phyloP scores from a whole-genome alignment of 495 filamentous ascomycete genomes.

The Glonium stellatum region DNA sequence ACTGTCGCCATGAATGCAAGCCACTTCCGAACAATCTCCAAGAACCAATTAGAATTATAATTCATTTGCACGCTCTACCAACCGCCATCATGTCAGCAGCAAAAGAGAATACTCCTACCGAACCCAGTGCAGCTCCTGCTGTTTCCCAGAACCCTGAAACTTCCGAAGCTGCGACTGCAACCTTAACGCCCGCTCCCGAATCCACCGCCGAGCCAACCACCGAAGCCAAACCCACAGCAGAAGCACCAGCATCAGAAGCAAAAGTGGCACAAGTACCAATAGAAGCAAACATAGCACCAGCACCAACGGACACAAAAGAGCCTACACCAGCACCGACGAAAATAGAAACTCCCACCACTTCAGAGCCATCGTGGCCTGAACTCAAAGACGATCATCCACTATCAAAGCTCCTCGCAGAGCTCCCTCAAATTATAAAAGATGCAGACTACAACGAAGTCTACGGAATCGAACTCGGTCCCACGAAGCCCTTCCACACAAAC shows the following conservation, averaged over 20 bases:
- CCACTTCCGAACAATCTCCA: conserved; percentile 4
- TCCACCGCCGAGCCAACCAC: background rate
- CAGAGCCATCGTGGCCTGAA: conserved; percentile 23
- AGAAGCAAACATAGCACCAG: too few species aligned
- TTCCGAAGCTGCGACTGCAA: background rate
- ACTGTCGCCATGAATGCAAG: background rate
- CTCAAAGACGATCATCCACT: conserved; percentile 26
- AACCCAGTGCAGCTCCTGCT: background rate
- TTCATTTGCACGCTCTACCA: background rate
- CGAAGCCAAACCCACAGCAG: background rate
- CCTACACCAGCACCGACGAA: background rate
- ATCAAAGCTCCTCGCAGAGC: conserved; percentile 19
- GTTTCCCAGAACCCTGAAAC: background rate
- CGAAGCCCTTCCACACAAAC: conserved; percentile 59
- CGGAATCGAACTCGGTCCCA: conserved; percentile 53
- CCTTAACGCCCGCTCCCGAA: too few species aligned
- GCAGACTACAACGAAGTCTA: conserved; percentile 65
- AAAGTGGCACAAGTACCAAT: background rate
- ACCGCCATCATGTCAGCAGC: background rate
- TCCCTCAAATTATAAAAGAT: conserved; percentile 41
- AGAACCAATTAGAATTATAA: background rate
- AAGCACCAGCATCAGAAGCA: background rate
- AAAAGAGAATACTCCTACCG: background rate
- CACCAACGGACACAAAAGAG: background rate
- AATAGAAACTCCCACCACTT: background rate